Percentiles rank a stretch among this genome's conserved stretches.
These are phyloP conservation scores for Wallacemonas collosoma DNA, from an alignment of 208 protist genomes.

Conservation along the genomic window DNA sequence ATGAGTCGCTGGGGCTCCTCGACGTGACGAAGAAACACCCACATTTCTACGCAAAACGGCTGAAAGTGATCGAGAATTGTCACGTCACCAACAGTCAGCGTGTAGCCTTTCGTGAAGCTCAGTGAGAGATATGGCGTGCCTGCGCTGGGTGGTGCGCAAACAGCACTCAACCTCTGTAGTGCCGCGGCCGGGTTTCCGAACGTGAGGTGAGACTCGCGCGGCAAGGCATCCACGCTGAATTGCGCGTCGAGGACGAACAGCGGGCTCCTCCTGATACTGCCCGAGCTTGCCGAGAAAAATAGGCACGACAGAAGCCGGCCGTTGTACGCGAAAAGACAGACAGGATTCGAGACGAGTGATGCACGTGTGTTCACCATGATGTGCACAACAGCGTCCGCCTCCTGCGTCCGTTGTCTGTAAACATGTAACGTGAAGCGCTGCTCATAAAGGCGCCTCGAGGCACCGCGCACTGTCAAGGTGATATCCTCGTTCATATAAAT, in stretches of 20 bases:
- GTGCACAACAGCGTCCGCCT: not conserved
- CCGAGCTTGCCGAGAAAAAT: slow-evolving; percentile 1
- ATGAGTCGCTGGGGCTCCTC: slow-evolving; percentile 72
- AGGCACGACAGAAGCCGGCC: slow-evolving; percentile 1
- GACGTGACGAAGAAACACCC: slow-evolving; percentile 78
- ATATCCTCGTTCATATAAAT: slow-evolving; percentile 6
- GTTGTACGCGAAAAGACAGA: slow-evolving; percentile 7
- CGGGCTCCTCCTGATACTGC: not conserved
- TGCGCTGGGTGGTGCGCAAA: not conserved
- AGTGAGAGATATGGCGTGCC: slow-evolving; percentile 30
- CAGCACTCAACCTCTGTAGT: not conserved
- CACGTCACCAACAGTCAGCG: slow-evolving; percentile 56
- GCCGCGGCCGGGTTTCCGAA: not conserved
- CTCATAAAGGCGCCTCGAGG: not conserved
- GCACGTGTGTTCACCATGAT: slow-evolving; percentile 4
- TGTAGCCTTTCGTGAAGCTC: slow-evolving; percentile 71
- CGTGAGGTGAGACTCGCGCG: slow-evolving; percentile 15
- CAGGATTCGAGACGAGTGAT: not conserved
- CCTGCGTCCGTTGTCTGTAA: not conserved
- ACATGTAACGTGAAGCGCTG: not conserved
- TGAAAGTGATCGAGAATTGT: slow-evolving; percentile 80
- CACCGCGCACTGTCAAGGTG: not conserved
- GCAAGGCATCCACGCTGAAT: slow-evolving; percentile 20
- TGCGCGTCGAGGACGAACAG: not conserved
- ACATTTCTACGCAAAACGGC: slow-evolving; percentile 87